Evolutionary conservation across 164 flowering plant species (phyloP), one percentile per base, ranked within the genome.

Genomic region (Berberis thunbergii): DNA sequence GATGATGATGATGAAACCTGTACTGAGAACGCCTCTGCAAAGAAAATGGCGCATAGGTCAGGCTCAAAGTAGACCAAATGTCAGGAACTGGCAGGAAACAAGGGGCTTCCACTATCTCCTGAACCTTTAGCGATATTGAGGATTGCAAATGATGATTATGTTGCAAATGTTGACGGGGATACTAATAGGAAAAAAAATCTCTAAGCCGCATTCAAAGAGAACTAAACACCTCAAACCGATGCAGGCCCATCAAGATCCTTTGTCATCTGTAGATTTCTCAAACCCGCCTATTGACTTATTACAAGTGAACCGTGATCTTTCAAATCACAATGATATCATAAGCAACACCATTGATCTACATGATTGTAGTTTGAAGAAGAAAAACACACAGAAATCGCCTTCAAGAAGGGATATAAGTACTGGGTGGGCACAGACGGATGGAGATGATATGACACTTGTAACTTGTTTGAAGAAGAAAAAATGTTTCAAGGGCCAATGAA

Each of bases 361-460:
- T 41, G 38, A 42, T 42, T 43, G n/a, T 3, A 40, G 38, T 11
- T 10, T 9, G 2, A 42, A 41, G 41, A 70, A 54, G 50, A 55
- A 48, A 48, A 50, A 41, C 2, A 8, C 62, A 12, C 44, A 56
- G 41, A 64, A 57, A 45, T 42, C 48, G 6, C 52, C 12, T 12
- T 7, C 59, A 38, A 62, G 61, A 38, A 60, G 60, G 57, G 54
- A 41, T 1, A 45, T 41, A 13, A 2, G 61, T 55, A 45, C 40
- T 46, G 52, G 26, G n/a, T 39, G 39, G 45, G 45, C 4, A 61
- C 42, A 65, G n/a, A 13, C 44, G 49, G 72, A 57, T 43, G 72
- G 40, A 3, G 71, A 70, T 59, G 71, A 59, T n/a, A 42, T 49
- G 55, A 45, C 70, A 7, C 72, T 68, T 54, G 69, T 65, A 46